Evolutionary conservation across 164 flowering plant species (phyloP).

Genomic region (Sextonia rubra): DNA sequence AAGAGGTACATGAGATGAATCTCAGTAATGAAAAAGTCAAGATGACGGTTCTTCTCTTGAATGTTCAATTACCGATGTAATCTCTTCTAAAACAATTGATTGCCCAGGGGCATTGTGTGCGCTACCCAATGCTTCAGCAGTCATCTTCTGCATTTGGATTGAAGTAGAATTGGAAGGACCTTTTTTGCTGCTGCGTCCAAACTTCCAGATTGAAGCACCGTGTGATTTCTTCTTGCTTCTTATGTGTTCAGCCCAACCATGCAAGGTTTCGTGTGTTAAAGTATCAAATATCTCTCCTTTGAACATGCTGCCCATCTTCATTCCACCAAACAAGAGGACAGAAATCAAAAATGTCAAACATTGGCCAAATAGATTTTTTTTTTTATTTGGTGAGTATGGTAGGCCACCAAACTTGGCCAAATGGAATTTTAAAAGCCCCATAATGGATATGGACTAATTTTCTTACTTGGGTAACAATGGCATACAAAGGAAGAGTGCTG

Average conservation of each 20-base stretch:
- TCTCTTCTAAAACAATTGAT: neutral
- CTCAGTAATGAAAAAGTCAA: neutral
- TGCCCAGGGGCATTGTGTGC: neutral
- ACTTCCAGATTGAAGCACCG: neutral
- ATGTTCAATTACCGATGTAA: neutral
- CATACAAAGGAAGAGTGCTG: slow-evolving; percentile 91
- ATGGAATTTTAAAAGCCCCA: too few species aligned
- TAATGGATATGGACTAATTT: too few species aligned
- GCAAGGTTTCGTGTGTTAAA: slow-evolving; percentile 32
- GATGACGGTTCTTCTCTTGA: neutral
- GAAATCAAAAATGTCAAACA: slow-evolving; percentile 1
- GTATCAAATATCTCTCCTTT: slow-evolving; percentile 71
- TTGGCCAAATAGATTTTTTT: neutral
- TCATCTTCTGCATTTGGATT: slow-evolving; percentile 19
- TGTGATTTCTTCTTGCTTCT: neutral
- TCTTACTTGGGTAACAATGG: slow-evolving; percentile 85
- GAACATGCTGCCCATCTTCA: slow-evolving; percentile 82
- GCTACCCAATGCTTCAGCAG: slow-evolving; percentile 2
- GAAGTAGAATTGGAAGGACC: neutral
- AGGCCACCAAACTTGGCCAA: neutral
- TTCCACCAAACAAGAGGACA: slow-evolving; percentile 3
- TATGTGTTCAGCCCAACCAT: slow-evolving; percentile 16
- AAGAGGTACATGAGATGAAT: neutral
- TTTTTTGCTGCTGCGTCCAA: neutral
- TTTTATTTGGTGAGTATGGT: neutral